Percentiles rank a stretch among this genome's conserved stretches.
Evolutionary conservation across 1,284 basidiomycete species (phyloP).

Genomic region (Chalciporus piperatoides): DNA sequence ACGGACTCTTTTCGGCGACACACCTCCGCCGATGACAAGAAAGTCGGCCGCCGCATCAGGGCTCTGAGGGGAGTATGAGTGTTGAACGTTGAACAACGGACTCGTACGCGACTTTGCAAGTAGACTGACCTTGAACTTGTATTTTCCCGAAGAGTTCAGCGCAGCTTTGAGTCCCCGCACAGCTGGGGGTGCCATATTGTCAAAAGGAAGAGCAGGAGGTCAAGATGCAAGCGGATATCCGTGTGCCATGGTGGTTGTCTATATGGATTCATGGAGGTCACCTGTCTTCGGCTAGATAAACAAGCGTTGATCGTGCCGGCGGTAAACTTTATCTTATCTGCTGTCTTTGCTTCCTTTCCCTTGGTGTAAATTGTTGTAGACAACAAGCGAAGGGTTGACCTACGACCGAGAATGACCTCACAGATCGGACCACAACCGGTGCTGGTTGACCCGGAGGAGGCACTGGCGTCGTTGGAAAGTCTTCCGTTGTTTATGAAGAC

Average conservation of each 20-base stretch:
- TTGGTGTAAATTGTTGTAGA: too few species aligned
- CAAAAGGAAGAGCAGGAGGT: background rate
- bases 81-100: conserved; percentile 2
- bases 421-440: conserved; percentile 36
- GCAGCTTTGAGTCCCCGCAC: conserved; percentile 55
- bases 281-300: conserved; percentile 13
- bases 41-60: conserved; percentile 84
- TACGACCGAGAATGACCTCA: conserved; percentile 15
- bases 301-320: background rate
- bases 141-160: conserved; percentile 59
- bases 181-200: conserved; percentile 24
- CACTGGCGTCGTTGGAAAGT: conserved; percentile 51
- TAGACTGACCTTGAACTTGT: conserved; percentile 55
- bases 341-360: background rate
- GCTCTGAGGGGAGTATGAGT: conserved; percentile 34
- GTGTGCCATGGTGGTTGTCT: background rate
- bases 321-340: conserved; percentile 22
- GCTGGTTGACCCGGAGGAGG: conserved; percentile 40
- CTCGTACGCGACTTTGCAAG: background rate
- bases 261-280: background rate
- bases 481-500: conserved; percentile 92
- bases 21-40: conserved; percentile 89
- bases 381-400: background rate
- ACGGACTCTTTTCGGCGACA: conserved; percentile 14
- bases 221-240: conserved; percentile 1